Evolutionary conservation across 2,329 filamentous ascomycete species (phyloP), one percentile per base, ranked within the genome.

Genomic region (Periconia sp.): DNA sequence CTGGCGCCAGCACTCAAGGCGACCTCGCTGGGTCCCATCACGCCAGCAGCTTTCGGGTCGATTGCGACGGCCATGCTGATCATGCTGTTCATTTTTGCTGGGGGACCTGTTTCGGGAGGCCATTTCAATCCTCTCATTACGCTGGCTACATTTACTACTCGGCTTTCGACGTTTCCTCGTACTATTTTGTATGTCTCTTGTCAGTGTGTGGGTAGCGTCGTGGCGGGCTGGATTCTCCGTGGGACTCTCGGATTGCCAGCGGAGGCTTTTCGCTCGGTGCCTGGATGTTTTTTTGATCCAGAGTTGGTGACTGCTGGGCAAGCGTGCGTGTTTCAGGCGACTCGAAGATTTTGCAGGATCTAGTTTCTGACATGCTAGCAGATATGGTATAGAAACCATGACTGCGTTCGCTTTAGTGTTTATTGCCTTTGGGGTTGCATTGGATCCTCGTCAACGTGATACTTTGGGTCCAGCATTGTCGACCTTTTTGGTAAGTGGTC

Each of bases 91-190:
- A 81, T 83, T 45, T 82, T 77, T 57, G 76, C 76, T 9, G 77
- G 78, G 14, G 77, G 74, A 5, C 76, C 80, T 0, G 76, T 77
- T 0, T 79, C 77, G 2, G 63, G 81, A 40, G 81, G 77, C 1
- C 81, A 84, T 59, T 65, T 84, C 51, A 84, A 81, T 57, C 81
- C 81, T 1, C 68, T 78, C 31, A 82, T 84, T 54, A 82, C 81
- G 0, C 75, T 83, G 45, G 74, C 78, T 2, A 81, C 81, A 2
- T 78, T 84, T 54, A 77, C 81, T 20, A 75, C 78, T 1, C 76
- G 80, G 0, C 68, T 83, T 13, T 78, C 77, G 18, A 78, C 79
- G 1, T 70, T 82, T 13, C 75, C 81, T 0, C 74, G 81, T 50
- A 74, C 76, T 15, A 62, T 81, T 0, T 53, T 82, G 10, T 82